Conservation (phyloP, 805 yeast genomes). For the Wickerhamomyces sydowiorum region DNA sequence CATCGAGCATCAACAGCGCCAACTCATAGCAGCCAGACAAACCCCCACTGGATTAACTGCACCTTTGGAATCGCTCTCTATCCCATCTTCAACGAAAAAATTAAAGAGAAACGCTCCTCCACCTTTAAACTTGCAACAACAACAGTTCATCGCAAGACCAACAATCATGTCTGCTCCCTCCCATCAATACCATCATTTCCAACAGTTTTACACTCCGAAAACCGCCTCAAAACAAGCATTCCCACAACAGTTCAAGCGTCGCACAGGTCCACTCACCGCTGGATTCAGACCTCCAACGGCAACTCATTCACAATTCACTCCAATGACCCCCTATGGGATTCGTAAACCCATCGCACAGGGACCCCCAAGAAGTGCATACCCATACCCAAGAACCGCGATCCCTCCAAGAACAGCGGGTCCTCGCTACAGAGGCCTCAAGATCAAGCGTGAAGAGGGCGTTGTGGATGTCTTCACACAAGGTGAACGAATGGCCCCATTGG, state of each 20-base stretch:
- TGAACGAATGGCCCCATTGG: conserved; percentile 42
- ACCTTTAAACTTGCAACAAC: conserved; percentile 21
- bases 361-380: background rate
- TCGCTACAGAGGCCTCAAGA: conserved; percentile 12
- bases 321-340: background rate
- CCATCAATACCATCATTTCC: conserved; percentile 17
- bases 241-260: background rate
- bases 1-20: conserved; percentile 24
- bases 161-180: conserved; percentile 29
- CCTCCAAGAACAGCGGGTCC: conserved; percentile 9
- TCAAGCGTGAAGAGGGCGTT: conserved; percentile 24
- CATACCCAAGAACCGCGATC: background rate
- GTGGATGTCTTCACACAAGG: conserved; percentile 43
- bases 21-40: conserved; percentile 20
- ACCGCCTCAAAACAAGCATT: background rate
- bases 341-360: background rate
- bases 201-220: background rate
- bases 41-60: conserved; percentile 7
- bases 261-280: too few relatives aligned
- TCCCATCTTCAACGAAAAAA: conserved; percentile 20
- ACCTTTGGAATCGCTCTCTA: conserved; percentile 9
- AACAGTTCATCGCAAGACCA: conserved; percentile 10
- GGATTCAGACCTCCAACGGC: conserved; percentile 12
- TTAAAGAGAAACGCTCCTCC: conserved; percentile 26
- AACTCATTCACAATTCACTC: conserved; percentile 8